Conservation (phyloP, 768 basidiomycete species). For the Termitomyces sp. region DNA sequence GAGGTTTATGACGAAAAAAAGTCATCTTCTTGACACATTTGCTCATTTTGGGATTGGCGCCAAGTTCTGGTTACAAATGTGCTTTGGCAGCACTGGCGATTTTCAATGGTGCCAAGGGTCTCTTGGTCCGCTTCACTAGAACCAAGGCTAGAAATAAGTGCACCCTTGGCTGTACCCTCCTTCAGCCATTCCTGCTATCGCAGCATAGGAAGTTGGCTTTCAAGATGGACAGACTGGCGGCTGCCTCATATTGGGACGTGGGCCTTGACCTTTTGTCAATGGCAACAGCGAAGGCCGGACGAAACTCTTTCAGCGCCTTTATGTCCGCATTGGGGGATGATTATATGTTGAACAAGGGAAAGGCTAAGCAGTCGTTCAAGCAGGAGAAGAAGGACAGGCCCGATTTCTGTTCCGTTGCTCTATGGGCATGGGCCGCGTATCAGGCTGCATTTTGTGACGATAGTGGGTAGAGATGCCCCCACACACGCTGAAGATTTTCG, state of each 20-base stretch:
- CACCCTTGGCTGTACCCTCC: constrained; percentile 13
- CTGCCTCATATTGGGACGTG: constrained; percentile 34
- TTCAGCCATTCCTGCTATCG: constrained; percentile 29
- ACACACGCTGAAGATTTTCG: constrained; percentile 41
- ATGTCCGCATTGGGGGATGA: constrained; percentile 35
- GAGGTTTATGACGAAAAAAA: constrained; percentile 20
- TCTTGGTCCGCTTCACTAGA: constrained; percentile 27
- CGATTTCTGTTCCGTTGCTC: constrained; percentile 20
- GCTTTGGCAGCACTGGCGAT: constrained; percentile 34
- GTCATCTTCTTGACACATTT: constrained; percentile 26
- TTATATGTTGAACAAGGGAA: constrained; percentile 17
- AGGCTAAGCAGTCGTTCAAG: constrained; percentile 26
- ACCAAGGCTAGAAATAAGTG: constrained; percentile 9
- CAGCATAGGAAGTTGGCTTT: constrained; percentile 32
- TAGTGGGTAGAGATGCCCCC: constrained; percentile 41
- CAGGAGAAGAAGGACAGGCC: constrained; percentile 17
- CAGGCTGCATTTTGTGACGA: constrained; percentile 32
- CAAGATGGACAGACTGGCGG: constrained; percentile 39
- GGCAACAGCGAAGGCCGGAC: constrained; percentile 8
- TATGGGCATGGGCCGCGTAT: constrained; percentile 43
- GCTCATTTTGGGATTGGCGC: constrained; percentile 37
- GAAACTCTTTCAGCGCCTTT: constrained; percentile 28
- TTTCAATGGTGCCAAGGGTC: constrained; percentile 26
- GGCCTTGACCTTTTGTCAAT: constrained; percentile 37
- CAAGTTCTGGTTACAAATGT: constrained; percentile 31